Base-by-base conservation (phyloP, 2,329 filamentous ascomycete species). In the Diaporthe nobilis region DNA sequence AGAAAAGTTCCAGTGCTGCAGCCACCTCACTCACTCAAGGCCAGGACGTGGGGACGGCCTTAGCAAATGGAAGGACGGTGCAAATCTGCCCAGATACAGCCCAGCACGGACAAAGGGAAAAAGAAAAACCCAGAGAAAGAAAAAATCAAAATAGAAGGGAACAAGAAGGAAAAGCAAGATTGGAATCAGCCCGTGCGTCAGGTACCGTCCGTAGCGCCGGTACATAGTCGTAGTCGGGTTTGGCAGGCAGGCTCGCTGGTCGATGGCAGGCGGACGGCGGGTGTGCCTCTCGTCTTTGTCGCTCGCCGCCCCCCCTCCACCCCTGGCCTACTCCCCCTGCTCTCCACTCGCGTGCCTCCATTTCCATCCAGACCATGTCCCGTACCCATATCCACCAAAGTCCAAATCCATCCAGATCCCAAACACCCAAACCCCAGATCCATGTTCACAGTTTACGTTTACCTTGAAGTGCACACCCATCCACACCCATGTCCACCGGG, bases 341-440 rank as follows among this genome's bases (percentile, higher is more conserved):
- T 57, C 55, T 34, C 55, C 55, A 25, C 37, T 63, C 60, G 22
- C n/a, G 37, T 63, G 37, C 25, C 17, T 31, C 60, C 60, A 63
- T 42, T 42, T 42, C 31, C 58, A 61, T 60, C 31, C 57, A 58
- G 55, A 58, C 57, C 57, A 60, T 34, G 22, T 34, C 57, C 57
- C 15, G 25, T 57, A 57, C 57, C 57, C 57, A 60, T n/a, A 39
- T 28, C 60, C 37, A 63, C 37, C 37, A 39, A 39, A 17, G 28
- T 28, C 7, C 60, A 63, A 28, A 17, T 47, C 39, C 61, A 67
- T 34, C 61, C 42, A 37, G 25, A 67, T 67, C 63, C 63, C 44
- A 49, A 25, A 25, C 17, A 25, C 17, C 63, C 44, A 47, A 67
- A 67, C 63, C 63, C 61, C 61, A 65, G 61, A 65, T 49, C 61